These are phyloP conservation scores for Fraxinus albicans DNA, from an alignment of 305 asterid species.

Conservation along the genomic window DNA sequence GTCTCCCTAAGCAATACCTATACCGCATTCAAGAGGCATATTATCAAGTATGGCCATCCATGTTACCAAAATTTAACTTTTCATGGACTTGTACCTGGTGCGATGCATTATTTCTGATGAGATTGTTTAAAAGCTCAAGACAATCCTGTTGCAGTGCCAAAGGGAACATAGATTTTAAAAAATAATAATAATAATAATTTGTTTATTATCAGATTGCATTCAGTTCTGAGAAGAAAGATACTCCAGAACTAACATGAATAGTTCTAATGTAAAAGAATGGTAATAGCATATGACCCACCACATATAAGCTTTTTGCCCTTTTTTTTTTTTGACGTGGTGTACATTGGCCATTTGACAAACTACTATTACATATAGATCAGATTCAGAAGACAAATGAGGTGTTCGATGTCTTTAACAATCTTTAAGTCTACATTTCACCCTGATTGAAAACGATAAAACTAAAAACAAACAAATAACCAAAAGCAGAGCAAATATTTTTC, in stretches of 20 bases:
- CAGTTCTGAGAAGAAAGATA: conserved; percentile 15
- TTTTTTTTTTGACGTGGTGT: background rate
- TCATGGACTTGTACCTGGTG: conserved; percentile 63
- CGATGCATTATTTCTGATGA: conserved; percentile 77
- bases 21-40: conserved; percentile 27
- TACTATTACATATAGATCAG: background rate
- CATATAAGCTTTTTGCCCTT: too few species aligned
- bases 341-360: background rate
- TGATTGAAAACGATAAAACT: background rate
- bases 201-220: conserved; percentile 13
- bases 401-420: background rate
- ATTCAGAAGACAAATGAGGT: background rate
- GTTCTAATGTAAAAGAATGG: background rate
- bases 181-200: too few species aligned
- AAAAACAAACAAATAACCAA: background rate
- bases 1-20: conserved; percentile 95
- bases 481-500: background rate
- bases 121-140: conserved; percentile 86
- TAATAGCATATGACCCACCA: conserved; percentile 6
- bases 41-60: conserved; percentile 22
- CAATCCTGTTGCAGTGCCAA: conserved; percentile 69
- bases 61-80: background rate
- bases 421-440: background rate
- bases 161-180: conserved; percentile 22
- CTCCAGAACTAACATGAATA: conserved; percentile 6